Base-by-base conservation (phyloP, 805 yeast species). In the Maudiozyma pseudohumilis region DNA sequence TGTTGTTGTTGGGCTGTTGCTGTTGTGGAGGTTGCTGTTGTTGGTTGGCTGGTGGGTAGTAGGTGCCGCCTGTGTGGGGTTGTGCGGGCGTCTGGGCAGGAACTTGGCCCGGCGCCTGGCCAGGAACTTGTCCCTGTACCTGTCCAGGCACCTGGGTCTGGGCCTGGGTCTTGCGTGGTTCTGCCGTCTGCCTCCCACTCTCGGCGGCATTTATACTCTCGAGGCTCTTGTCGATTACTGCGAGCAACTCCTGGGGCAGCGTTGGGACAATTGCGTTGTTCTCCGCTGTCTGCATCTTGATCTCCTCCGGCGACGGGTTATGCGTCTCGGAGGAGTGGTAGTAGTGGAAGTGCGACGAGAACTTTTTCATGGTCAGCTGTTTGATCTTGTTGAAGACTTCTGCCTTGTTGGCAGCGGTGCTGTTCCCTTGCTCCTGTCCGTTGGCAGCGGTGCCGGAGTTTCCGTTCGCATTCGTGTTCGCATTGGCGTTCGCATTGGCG, bases 321-420 rank as follows among this genome's bases (percentile, higher is more conserved):
- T 55, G 51, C 30, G 48, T 52, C 35, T 50, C 53, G 23, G 50
- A 55, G 24, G 43, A 45, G 36, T 42, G 49, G 42, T 57, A 56
- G 40, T 56, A 58, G 36, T 58, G 63, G 53, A 58, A 58, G 43
- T 55, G 60, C 0, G 58, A 48, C 16, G 59, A 50, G 36, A 58
- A 58, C 40, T 57, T 58, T 39, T 54, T 55, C 54, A 58, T 50
- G 9, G 63, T 57, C 28, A 57, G 43, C 30, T 47, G 48, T 33
- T 57, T 57, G 29, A 56, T 57, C 34, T 53, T 52, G 38, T 51
- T 50, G 38, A 58, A 55, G 15, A 53, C 46, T 34, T 59, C 61
- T 27, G 48, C 49, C 41, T 42, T 39, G n/a, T 9, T 23, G n/a
- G n/a, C n/a, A n/a, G n/a, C n/a, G n/a, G n/a, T n/a, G n/a, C n/a